A percentile compares a stretch with the other conserved stretches of the same genome.
These are phyloP conservation scores for Sclerotinia borealis DNA, from an alignment of 2,329 filamentous ascomycete genomes.

Conservation along the genomic window DNA sequence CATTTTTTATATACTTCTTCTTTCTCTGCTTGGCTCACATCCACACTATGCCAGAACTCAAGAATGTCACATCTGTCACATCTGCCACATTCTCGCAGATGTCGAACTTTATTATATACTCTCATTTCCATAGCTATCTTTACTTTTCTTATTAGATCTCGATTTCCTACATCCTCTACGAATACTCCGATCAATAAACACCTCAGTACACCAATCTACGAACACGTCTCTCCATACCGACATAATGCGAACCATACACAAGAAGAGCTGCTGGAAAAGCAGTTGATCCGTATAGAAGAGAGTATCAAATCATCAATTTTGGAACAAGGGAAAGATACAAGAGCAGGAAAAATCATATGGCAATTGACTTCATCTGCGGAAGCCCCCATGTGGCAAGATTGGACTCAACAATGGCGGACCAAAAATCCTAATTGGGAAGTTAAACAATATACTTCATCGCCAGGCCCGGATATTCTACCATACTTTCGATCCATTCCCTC, in stretches of 20 bases:
- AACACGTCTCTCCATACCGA: constrained; percentile 21
- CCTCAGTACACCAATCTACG: constrained; percentile 14
- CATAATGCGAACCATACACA: constrained; percentile 14
- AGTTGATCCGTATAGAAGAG: constrained; percentile 16
- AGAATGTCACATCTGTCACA: constrained; percentile 9
- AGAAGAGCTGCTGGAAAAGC: constrained; percentile 16
- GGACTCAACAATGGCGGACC: constrained; percentile 18
- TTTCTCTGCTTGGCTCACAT: neutral
- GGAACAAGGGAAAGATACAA: neutral
- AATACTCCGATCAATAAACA: neutral
- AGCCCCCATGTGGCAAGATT: constrained; percentile 9
- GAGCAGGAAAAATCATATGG: constrained; percentile 20
- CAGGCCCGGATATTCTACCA: constrained; percentile 10
- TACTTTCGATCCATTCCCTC: constrained; percentile 16
- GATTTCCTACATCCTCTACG: neutral
- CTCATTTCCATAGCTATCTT: neutral
- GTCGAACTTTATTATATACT: neutral
- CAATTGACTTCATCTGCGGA: constrained; percentile 16
- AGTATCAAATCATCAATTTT: constrained; percentile 4
- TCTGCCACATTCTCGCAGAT: neutral
- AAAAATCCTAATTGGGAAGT: constrained; percentile 20
- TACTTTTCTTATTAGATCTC: neutral
- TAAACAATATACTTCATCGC: constrained; percentile 10
- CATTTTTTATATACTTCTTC: neutral
- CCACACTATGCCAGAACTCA: constrained; percentile 9